Evolutionary conservation across 768 basidiomycete species (phyloP).

Genomic region (Tephrocybe sp.): DNA sequence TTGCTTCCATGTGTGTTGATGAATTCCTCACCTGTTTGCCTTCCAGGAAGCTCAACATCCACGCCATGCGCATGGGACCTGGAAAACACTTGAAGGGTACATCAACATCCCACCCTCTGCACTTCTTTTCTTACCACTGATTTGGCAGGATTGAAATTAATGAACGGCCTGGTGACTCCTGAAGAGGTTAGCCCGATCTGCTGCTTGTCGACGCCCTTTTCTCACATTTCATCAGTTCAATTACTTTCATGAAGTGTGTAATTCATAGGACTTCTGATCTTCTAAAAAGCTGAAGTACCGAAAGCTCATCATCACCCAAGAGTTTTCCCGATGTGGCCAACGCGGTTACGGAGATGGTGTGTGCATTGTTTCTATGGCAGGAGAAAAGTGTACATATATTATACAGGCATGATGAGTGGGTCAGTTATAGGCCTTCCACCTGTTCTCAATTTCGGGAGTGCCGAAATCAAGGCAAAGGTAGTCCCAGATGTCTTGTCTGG

Average conservation of each 20-base stretch:
- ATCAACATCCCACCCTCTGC: neutral
- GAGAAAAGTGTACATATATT: neutral
- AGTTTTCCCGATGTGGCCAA: slow-evolving; percentile 64
- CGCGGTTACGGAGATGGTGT: slow-evolving; percentile 82
- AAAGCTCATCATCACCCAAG: slow-evolving; percentile 77
- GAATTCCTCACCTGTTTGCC: neutral
- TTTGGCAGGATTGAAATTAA: slow-evolving; percentile 66
- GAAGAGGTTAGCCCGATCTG: slow-evolving; percentile 53
- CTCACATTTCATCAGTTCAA: slow-evolving; percentile 60
- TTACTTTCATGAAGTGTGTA: slow-evolving; percentile 76
- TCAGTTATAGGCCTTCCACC: slow-evolving; percentile 85
- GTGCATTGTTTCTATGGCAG: neutral
- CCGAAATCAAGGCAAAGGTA: slow-evolving; percentile 52
- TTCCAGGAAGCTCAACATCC: slow-evolving; percentile 63
- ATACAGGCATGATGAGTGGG: slow-evolving; percentile 60
- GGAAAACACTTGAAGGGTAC: slow-evolving; percentile 77
- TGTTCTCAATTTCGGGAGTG: slow-evolving; percentile 77
- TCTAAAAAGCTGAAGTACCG: neutral
- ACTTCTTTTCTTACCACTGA: neutral
- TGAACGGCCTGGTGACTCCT: slow-evolving; percentile 78
- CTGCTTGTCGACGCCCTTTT: neutral
- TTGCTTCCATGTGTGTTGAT: slow-evolving; percentile 42
- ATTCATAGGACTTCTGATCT: neutral
- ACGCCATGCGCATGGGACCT: slow-evolving; percentile 93
- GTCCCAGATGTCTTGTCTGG: slow-evolving; percentile 68